A percentile compares a stretch with the other conserved stretches of the same genome.
Conservation (phyloP, 306 rosid species). For the Inga oerstediana region DNA sequence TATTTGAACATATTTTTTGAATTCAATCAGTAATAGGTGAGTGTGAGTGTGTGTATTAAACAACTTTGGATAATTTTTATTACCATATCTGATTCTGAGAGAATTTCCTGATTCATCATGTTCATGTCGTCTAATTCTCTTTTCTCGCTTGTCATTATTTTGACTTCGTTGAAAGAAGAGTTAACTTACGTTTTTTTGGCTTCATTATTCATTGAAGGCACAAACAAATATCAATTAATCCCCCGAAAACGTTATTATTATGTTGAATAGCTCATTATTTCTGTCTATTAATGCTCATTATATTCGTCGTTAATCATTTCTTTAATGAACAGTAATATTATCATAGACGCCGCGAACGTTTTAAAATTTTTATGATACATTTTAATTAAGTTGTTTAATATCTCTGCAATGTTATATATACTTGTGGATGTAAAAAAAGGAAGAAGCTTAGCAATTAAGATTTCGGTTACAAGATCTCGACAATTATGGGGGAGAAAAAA, state of each 20-base stretch:
- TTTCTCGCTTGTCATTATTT: not conserved
- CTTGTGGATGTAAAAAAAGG: not conserved
- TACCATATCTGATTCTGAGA: not conserved
- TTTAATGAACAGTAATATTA: not conserved
- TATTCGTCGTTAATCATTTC: not conserved
- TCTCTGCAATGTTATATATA: not conserved
- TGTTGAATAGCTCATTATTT: not conserved
- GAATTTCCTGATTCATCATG: not conserved
- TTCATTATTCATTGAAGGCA: not conserved
- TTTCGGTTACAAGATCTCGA: constrained; percentile 2
- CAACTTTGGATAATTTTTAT: not conserved
- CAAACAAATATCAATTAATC: not conserved
- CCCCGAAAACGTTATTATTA: not conserved
- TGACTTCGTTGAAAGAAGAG: not conserved
- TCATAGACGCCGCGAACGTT: not conserved
- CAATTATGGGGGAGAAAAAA: not conserved
- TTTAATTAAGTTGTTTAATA: not conserved
- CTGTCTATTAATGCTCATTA: not conserved
- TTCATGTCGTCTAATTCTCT: not conserved
- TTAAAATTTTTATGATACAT: not conserved
- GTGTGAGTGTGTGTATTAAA: not conserved
- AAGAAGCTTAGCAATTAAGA: not conserved
- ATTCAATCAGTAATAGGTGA: not conserved
- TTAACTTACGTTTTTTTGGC: not conserved
- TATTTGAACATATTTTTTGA: no score